Evolutionary conservation across 305 asterid species (phyloP).

Genomic region (Fraxinus nigra): DNA sequence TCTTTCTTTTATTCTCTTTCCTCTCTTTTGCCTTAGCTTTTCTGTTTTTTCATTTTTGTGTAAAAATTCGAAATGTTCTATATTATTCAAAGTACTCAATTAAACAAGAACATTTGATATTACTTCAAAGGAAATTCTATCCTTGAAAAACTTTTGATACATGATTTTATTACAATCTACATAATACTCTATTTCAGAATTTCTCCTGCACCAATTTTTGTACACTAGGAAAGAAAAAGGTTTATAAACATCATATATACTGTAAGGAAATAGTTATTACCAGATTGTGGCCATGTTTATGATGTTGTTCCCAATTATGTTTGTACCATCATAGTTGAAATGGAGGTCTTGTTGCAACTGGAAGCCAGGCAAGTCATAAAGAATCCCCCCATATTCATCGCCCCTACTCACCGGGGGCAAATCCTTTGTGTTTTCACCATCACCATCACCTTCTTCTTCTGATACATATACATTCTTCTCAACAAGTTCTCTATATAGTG

Average conservation of each 20-base stretch:
- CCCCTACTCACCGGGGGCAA: constrained; percentile 9
- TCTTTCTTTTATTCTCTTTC: too few species aligned
- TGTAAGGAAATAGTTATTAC: constrained; percentile 4
- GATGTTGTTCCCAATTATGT: constrained; percentile 17
- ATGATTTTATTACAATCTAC: neutral
- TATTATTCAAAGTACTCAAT: too few species aligned
- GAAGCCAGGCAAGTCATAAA: constrained; percentile 26
- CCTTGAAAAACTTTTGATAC: neutral
- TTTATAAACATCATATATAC: neutral
- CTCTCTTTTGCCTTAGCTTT: too few species aligned
- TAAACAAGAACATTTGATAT: too few species aligned
- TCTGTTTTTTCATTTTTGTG: too few species aligned
- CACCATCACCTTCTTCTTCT: constrained; percentile 39
- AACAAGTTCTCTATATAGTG: too few species aligned
- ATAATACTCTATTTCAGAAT: neutral
- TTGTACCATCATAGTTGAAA: constrained; percentile 31
- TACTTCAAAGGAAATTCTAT: too few species aligned
- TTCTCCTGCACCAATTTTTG: neutral
- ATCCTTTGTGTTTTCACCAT: constrained; percentile 9
- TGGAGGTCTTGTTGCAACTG: constrained; percentile 31
- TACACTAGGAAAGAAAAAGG: neutral
- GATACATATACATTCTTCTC: neutral
- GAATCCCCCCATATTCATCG: constrained; percentile 32
- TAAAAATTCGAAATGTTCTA: too few species aligned
- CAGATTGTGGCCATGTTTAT: constrained; percentile 19